A percentile compares a stretch with the other conserved stretches of the same genome.
Evolutionary conservation across 2,329 filamentous ascomycete species (phyloP).

Genomic region (Fusarium decemcellulare): DNA sequence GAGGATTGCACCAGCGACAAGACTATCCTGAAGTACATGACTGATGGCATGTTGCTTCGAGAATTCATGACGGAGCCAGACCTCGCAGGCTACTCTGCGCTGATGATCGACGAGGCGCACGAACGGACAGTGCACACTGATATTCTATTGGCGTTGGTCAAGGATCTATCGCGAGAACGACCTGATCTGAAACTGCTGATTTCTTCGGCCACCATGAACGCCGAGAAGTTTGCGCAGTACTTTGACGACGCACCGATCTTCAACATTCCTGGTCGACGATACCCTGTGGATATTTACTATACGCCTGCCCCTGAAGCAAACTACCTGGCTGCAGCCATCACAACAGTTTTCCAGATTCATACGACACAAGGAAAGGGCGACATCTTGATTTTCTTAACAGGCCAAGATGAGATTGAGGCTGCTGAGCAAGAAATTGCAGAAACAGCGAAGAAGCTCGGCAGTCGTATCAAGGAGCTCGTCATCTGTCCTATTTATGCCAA

Average conservation of each 20-base stretch:
- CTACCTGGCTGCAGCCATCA: slow-evolving; percentile 91
- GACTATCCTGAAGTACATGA: slow-evolving; percentile 96
- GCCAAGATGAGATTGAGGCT: slow-evolving; percentile 95
- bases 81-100: slow-evolving; percentile 82
- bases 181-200: slow-evolving; percentile 93
- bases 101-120: slow-evolving; percentile 99
- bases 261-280: slow-evolving; percentile 91
- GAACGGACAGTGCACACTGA: slow-evolving; percentile 94
- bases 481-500: slow-evolving; percentile 97
- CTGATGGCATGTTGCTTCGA: slow-evolving; percentile 93
- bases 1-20: slow-evolving; percentile 94
- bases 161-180: slow-evolving; percentile 86
- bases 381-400: slow-evolving; percentile 94
- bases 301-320: slow-evolving; percentile 93
- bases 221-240: slow-evolving; percentile 90
- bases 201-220: slow-evolving; percentile 94
- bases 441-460: slow-evolving; percentile 88
- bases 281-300: slow-evolving; percentile 93
- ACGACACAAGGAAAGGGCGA: slow-evolving; percentile 88
- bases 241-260: slow-evolving; percentile 96
- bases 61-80: slow-evolving; percentile 93
- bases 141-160: slow-evolving; percentile 88
- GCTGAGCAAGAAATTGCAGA: slow-evolving; percentile 88
- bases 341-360: slow-evolving; percentile 96
- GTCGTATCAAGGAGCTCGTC: slow-evolving; percentile 86